Percentiles rank a stretch among this genome's conserved stretches.
Evolutionary conservation across 441 rosid genomes (phyloP).

Genomic region (Erodium chrysanthum): DNA sequence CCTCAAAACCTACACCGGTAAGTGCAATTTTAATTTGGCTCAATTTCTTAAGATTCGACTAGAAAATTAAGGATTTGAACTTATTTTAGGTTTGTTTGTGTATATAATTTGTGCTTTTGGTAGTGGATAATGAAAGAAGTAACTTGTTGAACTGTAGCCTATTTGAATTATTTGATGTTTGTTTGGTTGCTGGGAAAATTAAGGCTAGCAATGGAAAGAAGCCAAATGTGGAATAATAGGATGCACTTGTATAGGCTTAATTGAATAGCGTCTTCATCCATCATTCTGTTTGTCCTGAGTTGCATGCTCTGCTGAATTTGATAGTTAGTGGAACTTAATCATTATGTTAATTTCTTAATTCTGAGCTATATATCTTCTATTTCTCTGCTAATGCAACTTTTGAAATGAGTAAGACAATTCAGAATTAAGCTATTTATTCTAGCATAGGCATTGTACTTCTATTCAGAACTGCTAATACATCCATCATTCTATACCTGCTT

Average conservation of each 20-base stretch:
- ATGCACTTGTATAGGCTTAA: neutral
- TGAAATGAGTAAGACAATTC: neutral
- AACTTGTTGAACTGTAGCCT: neutral
- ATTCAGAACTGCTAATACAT: too few species aligned
- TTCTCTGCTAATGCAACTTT: neutral
- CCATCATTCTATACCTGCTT: too few species aligned
- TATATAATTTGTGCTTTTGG: slow-evolving; percentile 3
- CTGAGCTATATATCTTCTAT: neutral
- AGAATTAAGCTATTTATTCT: too few species aligned
- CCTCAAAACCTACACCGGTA: slow-evolving; percentile 52
- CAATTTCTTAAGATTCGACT: neutral
- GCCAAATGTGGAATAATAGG: neutral
- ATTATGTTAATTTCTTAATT: neutral
- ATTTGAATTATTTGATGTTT: neutral
- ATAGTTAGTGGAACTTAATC: neutral
- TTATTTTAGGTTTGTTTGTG: neutral
- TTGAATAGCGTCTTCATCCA: neutral
- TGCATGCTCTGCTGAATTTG: too few species aligned
- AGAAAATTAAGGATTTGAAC: neutral
- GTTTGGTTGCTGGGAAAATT: slow-evolving; percentile 2
- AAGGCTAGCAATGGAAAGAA: neutral
- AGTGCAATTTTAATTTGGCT: slow-evolving; percentile 3
- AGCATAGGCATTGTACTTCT: too few species aligned
- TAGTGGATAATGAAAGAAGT: neutral
- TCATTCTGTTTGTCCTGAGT: neutral